phyloP scores from a whole-genome alignment of 2,329 filamentous ascomycete species.

The Epichloe sylvatica region DNA sequence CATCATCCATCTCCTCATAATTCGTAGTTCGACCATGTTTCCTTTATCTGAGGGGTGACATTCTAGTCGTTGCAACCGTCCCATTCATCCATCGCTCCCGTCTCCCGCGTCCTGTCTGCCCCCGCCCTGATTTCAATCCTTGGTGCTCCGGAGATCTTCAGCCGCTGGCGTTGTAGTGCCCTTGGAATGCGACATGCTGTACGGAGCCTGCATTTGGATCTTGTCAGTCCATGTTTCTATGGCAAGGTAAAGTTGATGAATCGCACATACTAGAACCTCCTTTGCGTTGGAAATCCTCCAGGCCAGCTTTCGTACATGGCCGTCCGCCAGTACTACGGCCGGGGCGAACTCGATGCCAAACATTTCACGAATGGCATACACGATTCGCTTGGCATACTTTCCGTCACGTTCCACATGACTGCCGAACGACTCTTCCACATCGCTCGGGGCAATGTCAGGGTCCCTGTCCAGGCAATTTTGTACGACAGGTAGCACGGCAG shows the following conservation, averaged over 20 bases:
- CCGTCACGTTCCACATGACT: conserved; percentile 70
- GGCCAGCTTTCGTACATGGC: conserved; percentile 76
- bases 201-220: conserved; percentile 42
- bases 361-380: conserved; percentile 92
- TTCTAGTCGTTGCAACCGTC: not conserved
- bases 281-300: conserved; percentile 95
- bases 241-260: not conserved
- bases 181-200: conserved; percentile 54
- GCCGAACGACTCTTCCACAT: conserved; percentile 70
- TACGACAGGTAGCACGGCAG: conserved; percentile 65
- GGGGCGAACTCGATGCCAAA: conserved; percentile 93
- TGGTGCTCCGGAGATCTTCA: conserved; percentile 23
- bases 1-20: not conserved
- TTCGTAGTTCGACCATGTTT: too few relatives aligned
- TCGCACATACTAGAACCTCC: conserved; percentile 64
- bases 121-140: conserved; percentile 6
- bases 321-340: conserved; percentile 82
- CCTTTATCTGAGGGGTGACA: too few relatives aligned
- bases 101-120: not conserved
- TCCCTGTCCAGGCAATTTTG: conserved; percentile 88
- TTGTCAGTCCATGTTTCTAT: not conserved
- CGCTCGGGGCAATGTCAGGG: conserved; percentile 74
- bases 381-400: conserved; percentile 79
- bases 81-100: not conserved
- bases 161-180: conserved; percentile 46